A percentile compares a stretch with the other conserved stretches of the same genome.
Conservation (phyloP, 257 asterid genomes). For the Solanum pennellii region DNA sequence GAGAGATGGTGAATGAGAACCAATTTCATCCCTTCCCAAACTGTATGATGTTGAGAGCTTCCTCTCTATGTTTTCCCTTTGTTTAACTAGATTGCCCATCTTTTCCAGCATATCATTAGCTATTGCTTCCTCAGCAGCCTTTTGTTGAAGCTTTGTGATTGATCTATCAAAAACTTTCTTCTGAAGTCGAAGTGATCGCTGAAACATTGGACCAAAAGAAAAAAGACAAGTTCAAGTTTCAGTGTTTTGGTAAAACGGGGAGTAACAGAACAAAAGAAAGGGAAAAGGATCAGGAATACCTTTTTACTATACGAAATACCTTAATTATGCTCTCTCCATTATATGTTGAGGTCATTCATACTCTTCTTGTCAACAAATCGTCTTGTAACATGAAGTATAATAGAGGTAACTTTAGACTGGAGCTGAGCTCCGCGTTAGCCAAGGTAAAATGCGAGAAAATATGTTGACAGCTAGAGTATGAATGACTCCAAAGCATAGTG, state of each 20-base stretch:
- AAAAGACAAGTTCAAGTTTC: neutral
- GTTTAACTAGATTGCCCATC: conserved; percentile 45
- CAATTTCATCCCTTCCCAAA: conserved; percentile 55
- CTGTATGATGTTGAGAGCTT: conserved; percentile 83
- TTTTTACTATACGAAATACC: neutral
- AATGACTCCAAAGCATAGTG: neutral
- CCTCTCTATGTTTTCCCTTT: conserved; percentile 52
- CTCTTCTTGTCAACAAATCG: neutral
- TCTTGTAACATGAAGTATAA: neutral
- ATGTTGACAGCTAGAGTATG: neutral
- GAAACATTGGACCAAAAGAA: neutral
- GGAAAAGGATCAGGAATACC: neutral
- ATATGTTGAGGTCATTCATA: neutral
- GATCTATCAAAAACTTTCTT: conserved; percentile 61
- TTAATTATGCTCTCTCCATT: neutral
- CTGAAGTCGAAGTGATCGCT: conserved; percentile 70
- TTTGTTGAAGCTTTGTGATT: conserved; percentile 56
- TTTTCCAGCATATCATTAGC: conserved; percentile 39
- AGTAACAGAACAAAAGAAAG: neutral
- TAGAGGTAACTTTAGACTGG: neutral
- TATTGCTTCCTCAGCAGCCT: conserved; percentile 41
- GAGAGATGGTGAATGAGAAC: conserved; percentile 21
- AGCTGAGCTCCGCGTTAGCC: neutral
- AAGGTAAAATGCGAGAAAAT: neutral
- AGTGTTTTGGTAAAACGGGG: neutral